Evolutionary conservation across 2,329 filamentous ascomycete genomes (phyloP).

Genomic region (Atkinsonella texensis): DNA sequence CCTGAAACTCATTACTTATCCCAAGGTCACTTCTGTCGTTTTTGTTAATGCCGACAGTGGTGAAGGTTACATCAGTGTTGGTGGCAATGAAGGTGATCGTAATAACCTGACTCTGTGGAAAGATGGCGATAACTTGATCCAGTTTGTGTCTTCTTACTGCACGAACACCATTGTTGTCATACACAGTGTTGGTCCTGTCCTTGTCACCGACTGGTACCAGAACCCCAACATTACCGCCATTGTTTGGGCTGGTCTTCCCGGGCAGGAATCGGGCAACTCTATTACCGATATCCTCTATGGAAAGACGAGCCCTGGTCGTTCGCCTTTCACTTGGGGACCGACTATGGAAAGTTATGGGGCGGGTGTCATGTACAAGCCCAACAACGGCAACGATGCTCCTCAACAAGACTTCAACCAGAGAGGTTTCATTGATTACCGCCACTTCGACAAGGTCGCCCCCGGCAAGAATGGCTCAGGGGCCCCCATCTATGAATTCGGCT

Average conservation of each 20-base stretch:
- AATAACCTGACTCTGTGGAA: conserved; percentile 89
- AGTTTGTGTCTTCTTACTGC: conserved; percentile 64
- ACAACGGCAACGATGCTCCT: conserved; percentile 53
- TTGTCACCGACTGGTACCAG: conserved; percentile 63
- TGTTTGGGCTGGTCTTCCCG: conserved; percentile 69
- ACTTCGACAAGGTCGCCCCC: conserved; percentile 51
- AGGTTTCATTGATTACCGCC: conserved; percentile 58
- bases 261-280: conserved; percentile 71
- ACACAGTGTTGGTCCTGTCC: conserved; percentile 70
- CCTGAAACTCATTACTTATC: conserved; percentile 45
- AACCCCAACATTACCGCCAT: conserved; percentile 75
- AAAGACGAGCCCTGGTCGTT: conserved; percentile 63
- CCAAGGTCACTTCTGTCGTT: conserved; percentile 63
- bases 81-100: conserved; percentile 76
- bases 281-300: conserved; percentile 79
- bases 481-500: conserved; percentile 72
- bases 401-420: conserved; percentile 68
- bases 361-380: conserved; percentile 54
- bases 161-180: conserved; percentile 89
- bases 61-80: conserved; percentile 75
- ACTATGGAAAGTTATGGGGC: conserved; percentile 56
- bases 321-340: conserved; percentile 69
- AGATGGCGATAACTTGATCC: conserved; percentile 67
- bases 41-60: conserved; percentile 83
- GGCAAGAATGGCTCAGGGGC: conserved; percentile 24